Evolutionary conservation across 805 yeast species (phyloP).

Genomic region (Saccharomycopsis microspora): DNA sequence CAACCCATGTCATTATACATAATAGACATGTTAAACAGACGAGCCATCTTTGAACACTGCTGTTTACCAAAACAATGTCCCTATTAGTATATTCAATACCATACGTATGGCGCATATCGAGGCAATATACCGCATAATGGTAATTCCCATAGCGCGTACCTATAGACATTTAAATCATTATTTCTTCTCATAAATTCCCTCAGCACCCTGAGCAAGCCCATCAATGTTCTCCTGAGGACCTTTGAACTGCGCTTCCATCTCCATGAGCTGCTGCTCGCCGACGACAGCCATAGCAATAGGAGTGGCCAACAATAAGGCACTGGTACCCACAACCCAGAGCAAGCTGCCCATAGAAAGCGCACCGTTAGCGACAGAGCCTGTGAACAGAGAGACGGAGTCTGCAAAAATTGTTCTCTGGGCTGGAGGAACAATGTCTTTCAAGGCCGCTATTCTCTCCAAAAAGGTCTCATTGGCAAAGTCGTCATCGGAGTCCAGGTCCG

Average conservation of each 20-base stretch:
- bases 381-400: conserved; percentile 22
- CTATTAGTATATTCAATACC: no score
- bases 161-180: neutral
- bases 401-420: conserved; percentile 51
- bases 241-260: conserved; percentile 86
- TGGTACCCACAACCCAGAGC: conserved; percentile 78
- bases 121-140: no score
- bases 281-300: conserved; percentile 85
- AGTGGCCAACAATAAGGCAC: conserved; percentile 78
- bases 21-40: no score
- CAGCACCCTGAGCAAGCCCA: conserved; percentile 59
- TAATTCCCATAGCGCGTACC: no score
- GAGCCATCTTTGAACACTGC: no score
- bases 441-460: conserved; percentile 78
- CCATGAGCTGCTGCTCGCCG: conserved; percentile 87
- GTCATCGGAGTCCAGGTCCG: conserved; percentile 51
- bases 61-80: no score
- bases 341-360: conserved; percentile 58
- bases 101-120: no score
- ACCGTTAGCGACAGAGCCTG: conserved; percentile 33
- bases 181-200: conserved; percentile 8
- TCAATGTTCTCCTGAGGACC: conserved; percentile 71
- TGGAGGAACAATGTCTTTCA: conserved; percentile 88
- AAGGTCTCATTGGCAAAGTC: conserved; percentile 74
- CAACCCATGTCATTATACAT: no score